A percentile compares a stretch with the other conserved stretches of the same genome.
These are phyloP conservation scores for Rhynchospora breviuscula DNA, from an alignment of 176 grass and related monocot genomes.

Conservation along the genomic window DNA sequence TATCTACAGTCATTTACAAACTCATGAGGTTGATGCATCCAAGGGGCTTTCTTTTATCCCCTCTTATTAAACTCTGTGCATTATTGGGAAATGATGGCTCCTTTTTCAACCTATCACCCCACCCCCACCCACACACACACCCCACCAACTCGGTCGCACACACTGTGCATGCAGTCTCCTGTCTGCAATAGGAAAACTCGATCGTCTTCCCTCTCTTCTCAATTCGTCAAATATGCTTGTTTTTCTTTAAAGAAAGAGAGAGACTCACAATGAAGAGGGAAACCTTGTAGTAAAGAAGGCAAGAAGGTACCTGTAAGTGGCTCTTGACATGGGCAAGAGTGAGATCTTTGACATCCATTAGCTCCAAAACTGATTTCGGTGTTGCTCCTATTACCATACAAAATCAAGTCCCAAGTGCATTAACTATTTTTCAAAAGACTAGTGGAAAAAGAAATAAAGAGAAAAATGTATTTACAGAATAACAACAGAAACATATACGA, in stretches of 20 bases:
- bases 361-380: constrained; percentile 45
- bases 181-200: not conserved
- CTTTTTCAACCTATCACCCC: constrained; percentile 15
- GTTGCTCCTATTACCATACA: constrained; percentile 32
- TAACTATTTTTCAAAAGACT: not conserved
- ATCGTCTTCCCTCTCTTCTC: constrained; percentile 8
- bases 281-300: not conserved
- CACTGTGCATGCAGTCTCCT: constrained; percentile 4
- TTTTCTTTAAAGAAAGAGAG: not conserved
- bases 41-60: not conserved
- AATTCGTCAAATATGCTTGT: not conserved
- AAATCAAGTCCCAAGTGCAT: not conserved
- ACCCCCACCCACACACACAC: not conserved
- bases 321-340: constrained; percentile 49
- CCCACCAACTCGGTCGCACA: not conserved
- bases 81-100: constrained; percentile 34
- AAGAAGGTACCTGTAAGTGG: constrained; percentile 36
- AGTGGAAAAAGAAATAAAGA: no score
- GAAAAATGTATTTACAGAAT: not conserved
- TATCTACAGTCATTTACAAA: not conserved
- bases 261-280: not conserved
- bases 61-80: constrained; percentile 9
- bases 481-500: not conserved
- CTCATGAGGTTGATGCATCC: not conserved
- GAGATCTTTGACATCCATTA: constrained; percentile 60